These are phyloP conservation scores for Tricladium varicosporioides DNA, from an alignment of 2,329 filamentous ascomycete genomes.

Conservation along the genomic window DNA sequence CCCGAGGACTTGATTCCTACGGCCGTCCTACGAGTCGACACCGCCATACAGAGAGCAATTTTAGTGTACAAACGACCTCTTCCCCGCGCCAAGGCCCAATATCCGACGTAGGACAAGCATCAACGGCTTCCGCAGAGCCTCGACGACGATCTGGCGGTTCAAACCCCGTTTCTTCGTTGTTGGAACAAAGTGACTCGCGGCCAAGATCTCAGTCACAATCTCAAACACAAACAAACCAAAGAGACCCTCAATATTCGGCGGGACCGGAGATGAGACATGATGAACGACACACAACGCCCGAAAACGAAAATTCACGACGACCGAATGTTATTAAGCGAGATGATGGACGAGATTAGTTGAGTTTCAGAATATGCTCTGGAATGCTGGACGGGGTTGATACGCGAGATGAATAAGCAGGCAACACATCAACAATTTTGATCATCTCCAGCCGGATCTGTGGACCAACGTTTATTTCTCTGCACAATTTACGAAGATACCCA, in stretches of 20 bases:
- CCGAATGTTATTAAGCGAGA: conserved; percentile 29
- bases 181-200: conserved; percentile 30
- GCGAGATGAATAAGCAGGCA: conserved; percentile 20
- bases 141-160: conserved; percentile 28
- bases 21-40: conserved; percentile 42
- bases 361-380: conserved; percentile 27
- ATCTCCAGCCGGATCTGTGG: conserved; percentile 6
- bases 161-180: conserved; percentile 31
- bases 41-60: conserved; percentile 30
- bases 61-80: conserved; percentile 21
- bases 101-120: conserved; percentile 8
- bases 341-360: conserved; percentile 33
- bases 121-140: conserved; percentile 18
- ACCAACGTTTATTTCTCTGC: conserved; percentile 12
- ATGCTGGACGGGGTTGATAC: conserved; percentile 10
- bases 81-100: conserved; percentile 20
- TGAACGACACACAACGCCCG: conserved; percentile 27
- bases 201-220: conserved; percentile 19
- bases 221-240: conserved; percentile 25
- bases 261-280: conserved; percentile 32
- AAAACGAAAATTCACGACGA: conserved; percentile 24
- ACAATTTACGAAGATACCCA: conserved; percentile 26
- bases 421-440: conserved; percentile 16
- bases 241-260: conserved; percentile 27
- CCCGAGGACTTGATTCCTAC: conserved; percentile 29